Conservation (phyloP, 441 rosid genomes). For the Raphanus hybrid region DNA sequence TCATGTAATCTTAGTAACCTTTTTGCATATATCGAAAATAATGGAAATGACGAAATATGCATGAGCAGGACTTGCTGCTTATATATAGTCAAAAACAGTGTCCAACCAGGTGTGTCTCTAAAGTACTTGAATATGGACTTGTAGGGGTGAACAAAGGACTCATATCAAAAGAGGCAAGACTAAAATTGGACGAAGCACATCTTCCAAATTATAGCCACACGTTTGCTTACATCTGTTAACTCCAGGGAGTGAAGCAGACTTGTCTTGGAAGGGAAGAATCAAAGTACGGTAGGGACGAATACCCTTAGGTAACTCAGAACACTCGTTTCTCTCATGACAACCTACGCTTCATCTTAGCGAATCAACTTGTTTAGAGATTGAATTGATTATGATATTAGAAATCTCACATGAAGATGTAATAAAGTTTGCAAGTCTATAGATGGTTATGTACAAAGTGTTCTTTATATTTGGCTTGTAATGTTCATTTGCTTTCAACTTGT, state of each 20-base stretch:
- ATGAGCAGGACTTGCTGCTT: slow-evolving; percentile 91
- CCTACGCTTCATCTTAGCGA: background rate
- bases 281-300: slow-evolving; percentile 88
- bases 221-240: slow-evolving; percentile 20
- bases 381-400: slow-evolving; percentile 22
- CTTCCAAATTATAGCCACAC: background rate
- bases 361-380: slow-evolving; percentile 1
- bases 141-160: slow-evolving; percentile 80
- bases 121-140: slow-evolving; percentile 94
- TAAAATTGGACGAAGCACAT: slow-evolving; percentile 15
- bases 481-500: background rate
- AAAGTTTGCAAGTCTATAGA: slow-evolving; percentile 1
- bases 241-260: slow-evolving; percentile 95
- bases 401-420: slow-evolving; percentile 5
- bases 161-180: slow-evolving; percentile 82
- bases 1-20: too few species aligned
- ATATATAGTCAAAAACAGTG: slow-evolving; percentile 69
- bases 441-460: background rate
- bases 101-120: slow-evolving; percentile 91
- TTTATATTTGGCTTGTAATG: background rate
- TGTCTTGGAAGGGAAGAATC: slow-evolving; percentile 99
- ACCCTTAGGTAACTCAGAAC: slow-evolving; percentile 33
- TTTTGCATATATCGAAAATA: too few species aligned
- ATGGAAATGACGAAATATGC: background rate
- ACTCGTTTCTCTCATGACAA: background rate